Base-by-base conservation (phyloP, 257 asterid genomes). In the Rhazya stricta region DNA sequence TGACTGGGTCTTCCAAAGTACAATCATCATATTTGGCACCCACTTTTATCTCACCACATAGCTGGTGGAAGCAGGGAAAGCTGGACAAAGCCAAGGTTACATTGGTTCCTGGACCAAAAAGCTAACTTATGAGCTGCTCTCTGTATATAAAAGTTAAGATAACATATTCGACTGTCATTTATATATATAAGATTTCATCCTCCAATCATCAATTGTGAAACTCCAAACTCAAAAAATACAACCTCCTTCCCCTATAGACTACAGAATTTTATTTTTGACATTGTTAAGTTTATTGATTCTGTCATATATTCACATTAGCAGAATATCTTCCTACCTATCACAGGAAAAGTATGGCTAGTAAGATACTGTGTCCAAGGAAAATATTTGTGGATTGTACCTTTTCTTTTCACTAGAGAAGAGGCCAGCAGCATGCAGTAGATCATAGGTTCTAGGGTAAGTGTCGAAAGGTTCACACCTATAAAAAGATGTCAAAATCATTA, bases 381-480 rank as follows among this genome's bases (percentile, higher is more conserved):
- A 41, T 25, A 57, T 29, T 50, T 32, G 42, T 6, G 78, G 58
- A 57, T 15, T 21, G 1, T 83, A 86, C 90, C 97, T 88, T 83
- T 84, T 91, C 46, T 65, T 85, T 76, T 92, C 96, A 41, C 79
- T 42, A 42, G 93, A 86, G 84, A 91, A 86, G 76, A 92, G 91
- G 71, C 89, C 88, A 62, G 91, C 85, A 48, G 92, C 92, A 65
- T 93, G 98, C 83, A 93, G 79, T 58, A 93, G 81, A 83, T 93
- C 96, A 30, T 93, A 93, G 78, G 92, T 88, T 84, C 91, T 88
- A 21, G 96, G 92, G 76, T 89, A 89, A 45, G 96, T 88, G 74
- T 89, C 96, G 62, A 89, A 86, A 67, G 96, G 84, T 77, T 89
- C 96, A 71, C 96, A 89, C 95, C 95, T 89, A 79, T 70, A 27